Percentiles rank a stretch among this genome's conserved stretches.
Evolutionary conservation across 345 rosid genomes (phyloP).

Genomic region (Cardamine occulta): DNA sequence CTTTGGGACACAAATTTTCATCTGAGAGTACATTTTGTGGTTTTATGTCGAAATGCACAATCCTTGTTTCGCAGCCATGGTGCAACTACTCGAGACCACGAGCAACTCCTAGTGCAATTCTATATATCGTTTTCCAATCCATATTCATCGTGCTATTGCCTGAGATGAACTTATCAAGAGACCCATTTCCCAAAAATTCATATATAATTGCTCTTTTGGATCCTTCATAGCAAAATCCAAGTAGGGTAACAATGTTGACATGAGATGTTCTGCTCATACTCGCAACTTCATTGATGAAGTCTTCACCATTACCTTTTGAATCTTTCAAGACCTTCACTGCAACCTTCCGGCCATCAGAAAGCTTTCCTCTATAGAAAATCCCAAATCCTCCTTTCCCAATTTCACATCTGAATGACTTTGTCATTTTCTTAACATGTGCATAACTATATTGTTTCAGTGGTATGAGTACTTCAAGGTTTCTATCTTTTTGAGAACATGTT

Average conservation of each 20-base stretch:
- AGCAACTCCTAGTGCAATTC: slow-evolving; percentile 45
- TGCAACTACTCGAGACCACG: slow-evolving; percentile 61
- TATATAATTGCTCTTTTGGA: slow-evolving; percentile 41
- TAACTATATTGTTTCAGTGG: background rate
- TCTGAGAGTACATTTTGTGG: slow-evolving; percentile 56
- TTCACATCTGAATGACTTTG: background rate
- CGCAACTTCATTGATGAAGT: slow-evolving; percentile 48
- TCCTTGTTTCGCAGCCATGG: slow-evolving; percentile 55
- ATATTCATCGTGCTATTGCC: background rate
- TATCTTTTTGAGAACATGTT: too few relatives aligned
- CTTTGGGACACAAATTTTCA: slow-evolving; percentile 46
- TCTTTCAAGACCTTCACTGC: slow-evolving; percentile 25
- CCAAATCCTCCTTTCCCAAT: background rate
- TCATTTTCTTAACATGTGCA: background rate
- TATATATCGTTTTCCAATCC: background rate
- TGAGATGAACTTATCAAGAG: slow-evolving; percentile 44
- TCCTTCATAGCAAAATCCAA: slow-evolving; percentile 20
- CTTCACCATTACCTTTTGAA: slow-evolving; percentile 42
- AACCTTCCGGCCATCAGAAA: background rate
- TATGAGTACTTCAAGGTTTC: too few relatives aligned
- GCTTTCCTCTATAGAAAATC: background rate
- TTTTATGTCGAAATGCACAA: slow-evolving; percentile 57
- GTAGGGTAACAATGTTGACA: slow-evolving; percentile 46
- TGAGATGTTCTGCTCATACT: slow-evolving; percentile 48
- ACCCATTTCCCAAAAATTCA: slow-evolving; percentile 4